Conservation (phyloP, 164 flowering plant genomes). For the Magnolia officinalis region DNA sequence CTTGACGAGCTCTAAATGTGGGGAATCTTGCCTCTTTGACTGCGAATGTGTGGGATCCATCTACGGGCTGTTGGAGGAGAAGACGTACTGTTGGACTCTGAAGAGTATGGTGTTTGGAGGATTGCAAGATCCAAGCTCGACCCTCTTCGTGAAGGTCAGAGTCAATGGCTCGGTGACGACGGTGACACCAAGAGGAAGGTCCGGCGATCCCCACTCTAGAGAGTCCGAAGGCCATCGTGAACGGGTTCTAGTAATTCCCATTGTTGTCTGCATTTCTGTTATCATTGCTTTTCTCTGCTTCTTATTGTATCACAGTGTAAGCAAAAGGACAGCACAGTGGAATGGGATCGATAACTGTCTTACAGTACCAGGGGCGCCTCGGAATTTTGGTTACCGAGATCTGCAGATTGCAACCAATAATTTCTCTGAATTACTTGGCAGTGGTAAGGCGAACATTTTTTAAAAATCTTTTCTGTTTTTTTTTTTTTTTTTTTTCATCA, state of each 20-base stretch:
- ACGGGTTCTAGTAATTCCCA: slow-evolving; percentile 61
- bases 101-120: slow-evolving; percentile 80
- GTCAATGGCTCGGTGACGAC: slow-evolving; percentile 29
- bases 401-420: slow-evolving; percentile 40
- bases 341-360: slow-evolving; percentile 41
- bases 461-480: neutral
- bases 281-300: slow-evolving; percentile 55
- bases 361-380: slow-evolving; percentile 66
- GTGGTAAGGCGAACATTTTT: slow-evolving; percentile 37
- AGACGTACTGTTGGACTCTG: slow-evolving; percentile 79
- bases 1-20: slow-evolving; percentile 48
- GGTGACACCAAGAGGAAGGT: slow-evolving; percentile 2
- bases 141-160: slow-evolving; percentile 60
- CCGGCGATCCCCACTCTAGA: neutral
- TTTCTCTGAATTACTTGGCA: slow-evolving; percentile 45
- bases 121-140: slow-evolving; percentile 69
- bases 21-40: slow-evolving; percentile 65
- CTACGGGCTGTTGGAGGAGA: slow-evolving; percentile 77
- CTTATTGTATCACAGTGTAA: slow-evolving; percentile 48
- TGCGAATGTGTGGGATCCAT: slow-evolving; percentile 89
- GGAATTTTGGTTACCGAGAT: slow-evolving; percentile 63
- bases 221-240: slow-evolving; percentile 21
- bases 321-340: slow-evolving; percentile 32
- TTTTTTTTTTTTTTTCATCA: neutral
- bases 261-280: slow-evolving; percentile 47